phyloP scores from a whole-genome alignment of 306 rosid genomes.

The Lagenaria siceraria region DNA sequence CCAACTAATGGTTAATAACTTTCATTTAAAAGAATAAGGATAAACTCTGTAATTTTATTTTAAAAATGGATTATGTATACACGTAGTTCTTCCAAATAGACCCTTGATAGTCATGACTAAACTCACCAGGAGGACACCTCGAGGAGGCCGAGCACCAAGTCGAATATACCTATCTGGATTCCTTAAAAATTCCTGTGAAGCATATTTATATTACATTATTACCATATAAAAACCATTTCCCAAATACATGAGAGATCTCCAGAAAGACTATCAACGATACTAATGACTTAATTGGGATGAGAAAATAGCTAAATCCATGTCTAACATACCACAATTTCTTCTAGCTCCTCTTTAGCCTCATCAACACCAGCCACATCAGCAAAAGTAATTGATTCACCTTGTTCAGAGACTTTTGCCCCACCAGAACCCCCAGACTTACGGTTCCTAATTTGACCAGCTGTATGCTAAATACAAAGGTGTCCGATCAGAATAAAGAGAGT shows the following conservation, averaged over 20 bases:
- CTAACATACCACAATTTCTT: conserved; percentile 94
- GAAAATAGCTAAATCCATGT: conserved; percentile 14
- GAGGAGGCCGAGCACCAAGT: conserved; percentile 99
- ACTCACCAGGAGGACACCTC: conserved; percentile 98
- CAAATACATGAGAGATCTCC: background rate
- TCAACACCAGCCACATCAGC: conserved; percentile 98
- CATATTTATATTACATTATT: conserved; percentile 15
- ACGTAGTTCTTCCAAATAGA: background rate
- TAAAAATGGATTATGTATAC: background rate
- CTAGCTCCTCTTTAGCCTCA: conserved; percentile 97
- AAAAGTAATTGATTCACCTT: conserved; percentile 75
- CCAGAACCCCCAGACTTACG: conserved; percentile 71
- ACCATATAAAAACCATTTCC: conserved; percentile 9
- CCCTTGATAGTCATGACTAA: background rate
- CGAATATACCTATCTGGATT: conserved; percentile 80
- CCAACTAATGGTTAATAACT: background rate
- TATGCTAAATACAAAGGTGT: conserved; percentile 46
- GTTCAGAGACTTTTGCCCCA: conserved; percentile 65
- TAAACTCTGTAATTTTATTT: background rate
- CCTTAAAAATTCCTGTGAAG: conserved; percentile 88
- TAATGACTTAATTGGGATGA: background rate
- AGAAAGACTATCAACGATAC: background rate
- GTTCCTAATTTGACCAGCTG: conserved; percentile 83
- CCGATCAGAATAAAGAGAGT: conserved; percentile 19
- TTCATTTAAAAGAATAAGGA: background rate